A percentile compares a stretch with the other conserved stretches of the same genome.
These are phyloP conservation scores for Monosporascus ibericus DNA, from an alignment of 2,329 filamentous ascomycete species.

Conservation along the genomic window DNA sequence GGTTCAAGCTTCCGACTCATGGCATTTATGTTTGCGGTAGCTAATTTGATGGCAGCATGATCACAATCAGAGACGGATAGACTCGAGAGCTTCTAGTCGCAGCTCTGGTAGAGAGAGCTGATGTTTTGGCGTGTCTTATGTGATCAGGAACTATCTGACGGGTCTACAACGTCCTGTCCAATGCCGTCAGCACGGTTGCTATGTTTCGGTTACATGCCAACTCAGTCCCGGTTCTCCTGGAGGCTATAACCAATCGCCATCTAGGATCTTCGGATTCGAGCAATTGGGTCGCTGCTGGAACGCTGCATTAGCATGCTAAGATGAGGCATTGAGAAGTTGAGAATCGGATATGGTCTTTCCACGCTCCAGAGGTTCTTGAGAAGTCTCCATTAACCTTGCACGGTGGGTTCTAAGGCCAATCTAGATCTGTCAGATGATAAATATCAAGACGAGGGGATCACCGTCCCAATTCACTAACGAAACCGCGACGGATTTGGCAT, in stretches of 20 bases:
- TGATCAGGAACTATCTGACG: no score
- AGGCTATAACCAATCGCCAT: no score
- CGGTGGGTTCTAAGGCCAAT: background rate
- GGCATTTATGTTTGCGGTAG: background rate
- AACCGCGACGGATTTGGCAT: background rate
- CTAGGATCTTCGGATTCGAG: background rate
- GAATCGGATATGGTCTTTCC: background rate
- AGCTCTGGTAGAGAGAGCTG: no score
- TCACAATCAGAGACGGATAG: conserved; percentile 2
- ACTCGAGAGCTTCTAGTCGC: background rate
- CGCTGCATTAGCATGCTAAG: background rate
- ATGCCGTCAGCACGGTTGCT: no score
- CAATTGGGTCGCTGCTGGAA: background rate
- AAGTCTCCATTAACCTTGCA: background rate
- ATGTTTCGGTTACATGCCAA: no score
- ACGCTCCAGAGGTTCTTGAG: background rate
- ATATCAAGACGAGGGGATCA: background rate
- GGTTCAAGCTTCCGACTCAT: background rate
- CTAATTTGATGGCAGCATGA: conserved; percentile 13
- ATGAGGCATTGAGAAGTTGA: background rate
- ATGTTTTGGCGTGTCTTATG: no score
- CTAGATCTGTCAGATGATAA: no score
- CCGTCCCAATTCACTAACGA: background rate
- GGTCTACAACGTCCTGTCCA: no score
- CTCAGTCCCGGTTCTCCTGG: no score